Percentiles rank a stretch among this genome's conserved stretches.
Evolutionary conservation across 1,139 yeast genomes (phyloP).

Genomic region (Diutina siamensis): DNA sequence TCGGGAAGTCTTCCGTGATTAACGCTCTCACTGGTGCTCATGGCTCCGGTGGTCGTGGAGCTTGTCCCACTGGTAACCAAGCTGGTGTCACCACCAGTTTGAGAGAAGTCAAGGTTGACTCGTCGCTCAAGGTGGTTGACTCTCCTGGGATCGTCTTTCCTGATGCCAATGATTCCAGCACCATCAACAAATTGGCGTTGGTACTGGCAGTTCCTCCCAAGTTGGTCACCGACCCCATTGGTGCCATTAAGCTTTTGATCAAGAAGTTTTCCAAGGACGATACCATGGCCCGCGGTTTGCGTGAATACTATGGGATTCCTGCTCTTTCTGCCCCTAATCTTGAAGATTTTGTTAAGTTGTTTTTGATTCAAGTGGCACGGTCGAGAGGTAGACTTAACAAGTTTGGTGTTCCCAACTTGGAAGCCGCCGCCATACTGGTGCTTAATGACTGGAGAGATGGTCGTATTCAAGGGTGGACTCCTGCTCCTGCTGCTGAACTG

Average conservation of each 20-base stretch:
- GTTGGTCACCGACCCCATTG: conserved; percentile 71
- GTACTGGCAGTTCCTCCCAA: conserved; percentile 88
- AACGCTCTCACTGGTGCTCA: conserved; percentile 82
- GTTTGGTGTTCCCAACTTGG: conserved; percentile 87
- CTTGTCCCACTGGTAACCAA: conserved; percentile 95
- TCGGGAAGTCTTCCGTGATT: conserved; percentile 88
- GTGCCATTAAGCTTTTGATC: conserved; percentile 68
- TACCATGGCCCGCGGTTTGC: conserved; percentile 69
- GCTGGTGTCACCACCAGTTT: conserved; percentile 94
- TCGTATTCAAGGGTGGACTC: conserved; percentile 80
- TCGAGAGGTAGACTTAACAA: conserved; percentile 83
- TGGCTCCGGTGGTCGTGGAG: conserved; percentile 44
- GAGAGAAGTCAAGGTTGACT: conserved; percentile 87
- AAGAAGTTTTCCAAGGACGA: conserved; percentile 61
- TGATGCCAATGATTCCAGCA: conserved; percentile 39
- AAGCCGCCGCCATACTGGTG: conserved; percentile 73
- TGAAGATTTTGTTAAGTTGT: conserved; percentile 65
- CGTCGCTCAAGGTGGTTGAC: conserved; percentile 77
- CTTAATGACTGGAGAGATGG: conserved; percentile 98
- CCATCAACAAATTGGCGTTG: conserved; percentile 63
- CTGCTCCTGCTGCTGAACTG: conserved; percentile 59
- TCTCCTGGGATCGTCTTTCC: conserved; percentile 99
- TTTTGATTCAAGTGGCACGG: conserved; percentile 88
- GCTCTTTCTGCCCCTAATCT: conserved; percentile 59
- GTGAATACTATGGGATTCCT: conserved; percentile 65